Conservation (phyloP, 225 moss, liverwort and hornwort genomes). For the Asterella californica region DNA sequence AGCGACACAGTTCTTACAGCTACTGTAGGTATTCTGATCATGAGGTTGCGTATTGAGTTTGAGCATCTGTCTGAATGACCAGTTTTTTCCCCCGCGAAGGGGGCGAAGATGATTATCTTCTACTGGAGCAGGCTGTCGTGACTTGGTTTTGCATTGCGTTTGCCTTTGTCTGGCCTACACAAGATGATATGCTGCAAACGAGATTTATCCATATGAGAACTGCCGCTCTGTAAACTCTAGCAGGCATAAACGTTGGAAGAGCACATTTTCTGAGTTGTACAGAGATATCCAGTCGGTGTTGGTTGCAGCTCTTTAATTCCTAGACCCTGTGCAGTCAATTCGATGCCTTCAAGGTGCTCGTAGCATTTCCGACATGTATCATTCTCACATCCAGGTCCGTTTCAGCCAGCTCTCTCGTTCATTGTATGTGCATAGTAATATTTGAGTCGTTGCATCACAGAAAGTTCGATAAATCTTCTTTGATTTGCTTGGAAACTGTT, state of each 20-base stretch:
- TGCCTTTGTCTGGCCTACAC: neutral
- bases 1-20: too few relatives aligned
- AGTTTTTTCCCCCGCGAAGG: neutral
- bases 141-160: neutral
- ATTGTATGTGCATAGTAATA: neutral
- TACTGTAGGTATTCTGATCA: neutral
- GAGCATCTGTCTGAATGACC: neutral
- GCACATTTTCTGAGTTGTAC: neutral
- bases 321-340: neutral
- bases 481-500: too few relatives aligned
- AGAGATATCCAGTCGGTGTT: neutral
- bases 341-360: neutral
- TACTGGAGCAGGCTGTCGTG: neutral
- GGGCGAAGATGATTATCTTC: constrained; percentile 7
- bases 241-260: neutral
- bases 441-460: neutral
- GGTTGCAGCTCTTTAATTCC: neutral
- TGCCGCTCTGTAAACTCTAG: neutral
- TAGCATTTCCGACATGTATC: neutral
- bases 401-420: neutral
- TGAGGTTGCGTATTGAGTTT: neutral
- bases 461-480: too few relatives aligned
- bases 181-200: neutral
- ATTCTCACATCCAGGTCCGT: neutral
- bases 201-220: neutral